Percentiles rank a stretch among this genome's conserved stretches.
Conservation (phyloP, 164 flowering plant genomes). For the Warburgia ugandensis region DNA sequence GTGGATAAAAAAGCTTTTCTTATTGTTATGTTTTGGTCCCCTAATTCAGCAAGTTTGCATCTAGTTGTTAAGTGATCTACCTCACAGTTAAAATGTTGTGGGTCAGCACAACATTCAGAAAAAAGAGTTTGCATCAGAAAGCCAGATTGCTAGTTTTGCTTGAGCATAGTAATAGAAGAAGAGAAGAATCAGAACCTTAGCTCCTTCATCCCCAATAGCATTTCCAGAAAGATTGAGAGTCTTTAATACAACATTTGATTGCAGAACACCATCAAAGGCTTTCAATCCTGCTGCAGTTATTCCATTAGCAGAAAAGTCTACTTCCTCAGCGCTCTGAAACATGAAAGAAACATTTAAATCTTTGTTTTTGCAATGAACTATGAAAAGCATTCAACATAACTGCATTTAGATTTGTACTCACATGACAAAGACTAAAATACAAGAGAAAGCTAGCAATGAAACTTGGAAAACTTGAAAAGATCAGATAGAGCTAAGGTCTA, state of each 20-base stretch:
- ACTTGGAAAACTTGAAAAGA: neutral
- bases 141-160: neutral
- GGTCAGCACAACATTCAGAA: neutral
- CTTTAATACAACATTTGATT: slow-evolving; percentile 63
- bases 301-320: slow-evolving; percentile 90
- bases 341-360: slow-evolving; percentile 4
- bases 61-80: no score
- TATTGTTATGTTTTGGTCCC: no score
- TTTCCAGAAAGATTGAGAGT: slow-evolving; percentile 92
- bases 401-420: neutral
- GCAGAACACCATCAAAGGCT: slow-evolving; percentile 94
- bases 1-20: no score
- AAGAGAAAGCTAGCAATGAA: neutral
- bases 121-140: neutral
- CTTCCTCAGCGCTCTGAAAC: slow-evolving; percentile 75
- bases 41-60: no score
- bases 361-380: neutral
- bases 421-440: neutral
- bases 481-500: neutral
- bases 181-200: slow-evolving; percentile 40
- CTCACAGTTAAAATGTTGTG: no score
- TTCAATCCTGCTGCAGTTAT: slow-evolving; percentile 84
- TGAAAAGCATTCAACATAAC: neutral
- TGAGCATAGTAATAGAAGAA: neutral
- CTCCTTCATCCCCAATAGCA: slow-evolving; percentile 93